Evolutionary conservation across 495 filamentous ascomycete genomes (phyloP), one percentile per base, ranked within the genome.

Genomic region (Lasiosphaeria miniovina): DNA sequence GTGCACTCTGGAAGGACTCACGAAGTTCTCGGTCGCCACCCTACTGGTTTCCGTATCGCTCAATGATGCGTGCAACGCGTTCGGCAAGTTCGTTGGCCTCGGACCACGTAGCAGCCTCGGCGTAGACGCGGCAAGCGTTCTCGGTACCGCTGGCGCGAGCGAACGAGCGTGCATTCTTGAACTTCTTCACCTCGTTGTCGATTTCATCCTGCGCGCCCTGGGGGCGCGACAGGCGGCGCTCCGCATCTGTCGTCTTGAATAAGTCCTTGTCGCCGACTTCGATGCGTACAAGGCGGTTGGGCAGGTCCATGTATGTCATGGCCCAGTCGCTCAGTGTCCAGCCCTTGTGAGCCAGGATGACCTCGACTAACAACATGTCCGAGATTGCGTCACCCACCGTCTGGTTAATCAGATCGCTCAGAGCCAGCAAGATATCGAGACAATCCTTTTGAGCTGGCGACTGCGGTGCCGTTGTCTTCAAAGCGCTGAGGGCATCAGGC

Each of bases 361-460:
- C 88, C 74, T 98, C 94, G 17, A 96, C 93, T 54, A 98, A 82
- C n/a, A 98, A 84, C 76, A 96, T 86, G 74, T 98, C 94, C 9
- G 91, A 96, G 41, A 98, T 82, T 32, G 94, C 95, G 69, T 98
- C 94, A 60, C 94, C 94, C 54, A 97, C 94, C 9, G 94, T 90
- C 75, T 98, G 93, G 81, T 98, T 98, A 78, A 98, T 96, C 61
- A 98, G 81, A 54, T 94, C 88, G 36, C 85, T 87, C 43, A 96
- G 79, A 4, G 91, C 92, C 51, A 79, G 80, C 7, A 98, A 87
- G 12, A 86, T 91, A 49, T 92, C 86, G 24, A 98, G 84, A 8
- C 92, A 86, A 50, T 86, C 86, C 62, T 91, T 85, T 74, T 98
- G 95, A 11, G 88, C 94, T 1, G 95, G 93, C 0, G 91, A 96